These are phyloP conservation scores for Lentinula novae-zelandiae DNA, from an alignment of 1,284 basidiomycete genomes.

Conservation along the genomic window DNA sequence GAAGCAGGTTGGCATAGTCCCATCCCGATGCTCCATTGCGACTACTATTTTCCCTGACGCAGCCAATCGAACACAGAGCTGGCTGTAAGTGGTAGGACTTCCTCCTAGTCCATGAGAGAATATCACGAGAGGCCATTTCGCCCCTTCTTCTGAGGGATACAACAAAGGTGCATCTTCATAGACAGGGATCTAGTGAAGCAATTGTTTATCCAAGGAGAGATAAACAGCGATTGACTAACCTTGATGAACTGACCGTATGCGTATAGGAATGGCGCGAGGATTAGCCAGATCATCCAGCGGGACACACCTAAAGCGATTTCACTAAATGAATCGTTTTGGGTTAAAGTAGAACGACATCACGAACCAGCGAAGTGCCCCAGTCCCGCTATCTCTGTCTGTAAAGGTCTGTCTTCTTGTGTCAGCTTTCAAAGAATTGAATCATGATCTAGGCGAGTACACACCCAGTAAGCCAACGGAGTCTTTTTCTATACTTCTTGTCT, in stretches of 20 bases:
- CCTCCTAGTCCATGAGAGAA: conserved; percentile 85
- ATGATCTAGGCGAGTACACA: conserved; percentile 22
- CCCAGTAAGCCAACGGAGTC: conserved; percentile 52
- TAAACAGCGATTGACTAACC: conserved; percentile 22
- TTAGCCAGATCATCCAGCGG: conserved; percentile 42
- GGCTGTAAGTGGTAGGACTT: conserved; percentile 68
- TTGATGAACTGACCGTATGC: conserved; percentile 44
- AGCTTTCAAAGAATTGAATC: neutral
- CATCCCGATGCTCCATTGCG: conserved; percentile 76
- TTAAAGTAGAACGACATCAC: neutral
- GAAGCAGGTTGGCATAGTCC: conserved; percentile 52
- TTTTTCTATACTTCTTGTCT: conserved; percentile 26
- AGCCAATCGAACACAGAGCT: conserved; percentile 67
- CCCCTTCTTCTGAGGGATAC: conserved; percentile 27
- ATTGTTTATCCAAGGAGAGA: neutral
- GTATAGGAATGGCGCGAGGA: conserved; percentile 37
- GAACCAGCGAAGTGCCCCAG: conserved; percentile 26
- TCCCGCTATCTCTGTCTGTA: conserved; percentile 3
- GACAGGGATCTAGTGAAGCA: conserved; percentile 47
- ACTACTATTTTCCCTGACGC: conserved; percentile 74
- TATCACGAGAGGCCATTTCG: conserved; percentile 68
- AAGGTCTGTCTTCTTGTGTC: neutral
- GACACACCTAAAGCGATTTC: conserved; percentile 22
- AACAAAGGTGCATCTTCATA: conserved; percentile 53
- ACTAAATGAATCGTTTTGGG: neutral